Evolutionary conservation across 2,329 filamentous ascomycete genomes (phyloP).

Genomic region (Ceratocystis variospora): DNA sequence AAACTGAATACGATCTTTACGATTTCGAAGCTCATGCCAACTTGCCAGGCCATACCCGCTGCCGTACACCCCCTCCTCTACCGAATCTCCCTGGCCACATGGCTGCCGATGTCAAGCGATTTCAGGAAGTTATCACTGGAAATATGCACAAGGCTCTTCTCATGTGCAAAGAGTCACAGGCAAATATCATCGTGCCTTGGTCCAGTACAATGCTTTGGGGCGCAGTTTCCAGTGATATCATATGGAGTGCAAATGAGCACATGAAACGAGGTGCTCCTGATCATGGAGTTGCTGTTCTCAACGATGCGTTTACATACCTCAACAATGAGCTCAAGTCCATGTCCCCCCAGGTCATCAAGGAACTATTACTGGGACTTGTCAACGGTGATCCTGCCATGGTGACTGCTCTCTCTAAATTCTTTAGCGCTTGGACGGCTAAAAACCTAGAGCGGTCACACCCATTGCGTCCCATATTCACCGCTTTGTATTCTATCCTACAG

Average conservation of each 20-base stretch:
- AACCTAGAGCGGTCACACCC: slow-evolving; percentile 33
- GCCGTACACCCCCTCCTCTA: slow-evolving; percentile 33
- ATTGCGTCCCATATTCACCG: slow-evolving; percentile 31
- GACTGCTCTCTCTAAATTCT: slow-evolving; percentile 34
- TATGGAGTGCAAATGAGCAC: slow-evolving; percentile 33
- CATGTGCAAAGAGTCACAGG: slow-evolving; percentile 29
- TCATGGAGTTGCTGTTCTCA: slow-evolving; percentile 29
- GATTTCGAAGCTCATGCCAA: slow-evolving; percentile 33
- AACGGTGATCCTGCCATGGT: slow-evolving; percentile 33
- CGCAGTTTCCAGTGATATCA: slow-evolving; percentile 31
- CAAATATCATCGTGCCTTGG: slow-evolving; percentile 32
- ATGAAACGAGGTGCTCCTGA: slow-evolving; percentile 31
- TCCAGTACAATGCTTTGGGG: slow-evolving; percentile 33
- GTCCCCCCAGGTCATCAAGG: slow-evolving; percentile 32
- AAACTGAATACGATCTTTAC: slow-evolving; percentile 39
- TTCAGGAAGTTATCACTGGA: slow-evolving; percentile 32
- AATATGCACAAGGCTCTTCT: slow-evolving; percentile 34
- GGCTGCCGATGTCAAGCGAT: slow-evolving; percentile 31
- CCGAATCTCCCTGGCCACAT: slow-evolving; percentile 30
- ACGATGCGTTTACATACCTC: slow-evolving; percentile 32
- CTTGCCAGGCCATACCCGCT: slow-evolving; percentile 32
- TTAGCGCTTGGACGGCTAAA: slow-evolving; percentile 32
- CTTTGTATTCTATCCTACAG: slow-evolving; percentile 33
- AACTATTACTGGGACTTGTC: slow-evolving; percentile 33
- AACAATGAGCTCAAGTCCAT: slow-evolving; percentile 32